phyloP scores from a whole-genome alignment of 805 yeast species.

The Priceomyces melissophilus region DNA sequence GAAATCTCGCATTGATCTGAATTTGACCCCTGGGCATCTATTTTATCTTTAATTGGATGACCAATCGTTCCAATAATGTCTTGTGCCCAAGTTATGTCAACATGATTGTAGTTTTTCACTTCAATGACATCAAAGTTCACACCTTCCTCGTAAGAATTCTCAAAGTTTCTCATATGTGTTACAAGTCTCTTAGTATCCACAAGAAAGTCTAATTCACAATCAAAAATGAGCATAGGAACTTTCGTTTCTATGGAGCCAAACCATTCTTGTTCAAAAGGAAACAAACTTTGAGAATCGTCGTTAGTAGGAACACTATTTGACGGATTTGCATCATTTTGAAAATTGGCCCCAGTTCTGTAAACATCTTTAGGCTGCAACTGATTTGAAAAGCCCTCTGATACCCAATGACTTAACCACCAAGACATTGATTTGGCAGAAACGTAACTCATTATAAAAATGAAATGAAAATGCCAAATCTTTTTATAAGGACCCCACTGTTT shows the following conservation, averaged over 20 bases:
- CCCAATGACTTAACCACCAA: conserved; percentile 74
- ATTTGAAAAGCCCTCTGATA: conserved; percentile 38
- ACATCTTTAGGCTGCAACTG: conserved; percentile 32
- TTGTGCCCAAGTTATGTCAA: conserved; percentile 92
- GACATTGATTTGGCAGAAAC: conserved; percentile 78
- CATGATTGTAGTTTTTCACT: conserved; percentile 69
- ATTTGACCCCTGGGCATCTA: background rate
- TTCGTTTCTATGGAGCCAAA: conserved; percentile 28
- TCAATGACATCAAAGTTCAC: conserved; percentile 36
- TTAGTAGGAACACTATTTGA: conserved; percentile 23
- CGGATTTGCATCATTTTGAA: conserved; percentile 18
- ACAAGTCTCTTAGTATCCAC: conserved; percentile 73
- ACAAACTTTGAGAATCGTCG: conserved; percentile 48
- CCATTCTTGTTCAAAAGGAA: conserved; percentile 56
- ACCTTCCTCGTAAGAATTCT: conserved; percentile 41
- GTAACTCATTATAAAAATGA: conserved; percentile 81
- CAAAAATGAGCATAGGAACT: conserved; percentile 63
- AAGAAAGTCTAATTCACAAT: conserved; percentile 70
- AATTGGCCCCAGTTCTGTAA: conserved; percentile 26
- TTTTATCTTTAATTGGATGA: conserved; percentile 17
- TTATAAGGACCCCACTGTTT: conserved; percentile 61
- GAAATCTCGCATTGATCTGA: background rate
- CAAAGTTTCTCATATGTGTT: conserved; percentile 60
- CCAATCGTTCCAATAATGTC: conserved; percentile 70
- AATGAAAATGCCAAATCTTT: conserved; percentile 64